A percentile compares a stretch with the other conserved stretches of the same genome.
phyloP scores from a whole-genome alignment of 352 stramenopile species.

The Pythium dissotocum region DNA sequence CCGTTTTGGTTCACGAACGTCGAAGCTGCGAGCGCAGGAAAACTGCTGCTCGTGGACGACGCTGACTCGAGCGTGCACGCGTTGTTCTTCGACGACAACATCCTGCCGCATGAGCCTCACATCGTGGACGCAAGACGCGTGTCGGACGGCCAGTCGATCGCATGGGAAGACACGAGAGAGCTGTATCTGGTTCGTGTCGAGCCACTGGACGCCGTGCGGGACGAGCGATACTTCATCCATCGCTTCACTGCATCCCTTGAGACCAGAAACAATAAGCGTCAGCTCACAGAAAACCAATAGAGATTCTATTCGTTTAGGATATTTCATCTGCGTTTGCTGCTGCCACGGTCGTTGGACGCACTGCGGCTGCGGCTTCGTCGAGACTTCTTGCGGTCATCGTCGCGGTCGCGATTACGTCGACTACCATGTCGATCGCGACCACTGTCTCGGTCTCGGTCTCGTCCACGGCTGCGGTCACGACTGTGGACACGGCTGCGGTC shows the following conservation, averaged over 20 bases:
- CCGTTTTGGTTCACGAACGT: constrained; percentile 64
- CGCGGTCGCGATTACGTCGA: constrained; percentile 10
- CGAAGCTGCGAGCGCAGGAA: constrained; percentile 52
- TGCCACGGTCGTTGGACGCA: constrained; percentile 13
- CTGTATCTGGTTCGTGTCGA: constrained; percentile 63
- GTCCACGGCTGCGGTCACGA: constrained; percentile 4
- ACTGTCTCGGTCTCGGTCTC: constrained; percentile 9
- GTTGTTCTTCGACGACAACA: constrained; percentile 87
- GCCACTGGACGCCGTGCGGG: constrained; percentile 58
- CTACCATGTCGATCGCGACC: constrained; percentile 5
- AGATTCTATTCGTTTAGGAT: neutral
- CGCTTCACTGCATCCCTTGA: constrained; percentile 38
- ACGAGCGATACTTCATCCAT: constrained; percentile 54
- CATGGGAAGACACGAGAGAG: constrained; percentile 44
- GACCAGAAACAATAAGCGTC: neutral
- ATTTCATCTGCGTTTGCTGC: constrained; percentile 10
- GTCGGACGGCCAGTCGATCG: constrained; percentile 29
- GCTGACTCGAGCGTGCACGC: constrained; percentile 36
- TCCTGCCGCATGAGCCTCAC: constrained; percentile 61
- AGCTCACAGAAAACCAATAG: neutral
- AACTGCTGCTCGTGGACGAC: constrained; percentile 54
- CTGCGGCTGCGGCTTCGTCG: constrained; percentile 22
- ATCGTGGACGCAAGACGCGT: constrained; percentile 64
- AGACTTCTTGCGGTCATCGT: constrained; percentile 21
- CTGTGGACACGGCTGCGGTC: constrained; percentile 1